Conservation (phyloP, 225 moss, liverwort and hornwort genomes). For the Pleurozium schreberi region DNA sequence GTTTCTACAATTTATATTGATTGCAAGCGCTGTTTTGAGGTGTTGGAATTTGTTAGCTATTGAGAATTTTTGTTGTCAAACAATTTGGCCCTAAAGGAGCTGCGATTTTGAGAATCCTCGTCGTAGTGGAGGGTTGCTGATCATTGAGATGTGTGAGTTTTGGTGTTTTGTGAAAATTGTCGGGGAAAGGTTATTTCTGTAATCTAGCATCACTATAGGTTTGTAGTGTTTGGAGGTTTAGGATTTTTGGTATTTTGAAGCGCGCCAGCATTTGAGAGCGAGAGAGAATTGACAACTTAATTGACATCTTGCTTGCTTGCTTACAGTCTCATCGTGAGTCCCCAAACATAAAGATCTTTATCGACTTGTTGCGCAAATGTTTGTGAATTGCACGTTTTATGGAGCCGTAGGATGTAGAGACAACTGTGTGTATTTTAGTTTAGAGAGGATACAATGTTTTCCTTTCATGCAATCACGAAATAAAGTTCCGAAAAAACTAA, state of each 20-base stretch:
- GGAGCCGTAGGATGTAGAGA: constrained; percentile 4
- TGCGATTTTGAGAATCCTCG: no score
- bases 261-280: background rate
- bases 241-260: background rate
- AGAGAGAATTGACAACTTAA: background rate
- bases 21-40: background rate
- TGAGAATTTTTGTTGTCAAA: no score
- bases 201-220: background rate
- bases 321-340: background rate
- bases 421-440: no score
- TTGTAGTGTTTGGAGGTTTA: background rate
- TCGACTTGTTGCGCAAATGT: background rate
- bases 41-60: background rate
- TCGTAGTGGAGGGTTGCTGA: background rate
- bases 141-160: background rate
- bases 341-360: background rate
- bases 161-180: background rate
- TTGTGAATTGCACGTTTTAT: background rate
- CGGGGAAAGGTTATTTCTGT: background rate
- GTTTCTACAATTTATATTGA: background rate
- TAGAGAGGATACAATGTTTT: no score
- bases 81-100: no score
- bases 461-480: no score
- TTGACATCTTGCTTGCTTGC: background rate
- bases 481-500: no score